Evolutionary conservation across 1,139 yeast species (phyloP), one percentile per base, ranked within the genome.

Genomic region (Ogataea hybrid): DNA sequence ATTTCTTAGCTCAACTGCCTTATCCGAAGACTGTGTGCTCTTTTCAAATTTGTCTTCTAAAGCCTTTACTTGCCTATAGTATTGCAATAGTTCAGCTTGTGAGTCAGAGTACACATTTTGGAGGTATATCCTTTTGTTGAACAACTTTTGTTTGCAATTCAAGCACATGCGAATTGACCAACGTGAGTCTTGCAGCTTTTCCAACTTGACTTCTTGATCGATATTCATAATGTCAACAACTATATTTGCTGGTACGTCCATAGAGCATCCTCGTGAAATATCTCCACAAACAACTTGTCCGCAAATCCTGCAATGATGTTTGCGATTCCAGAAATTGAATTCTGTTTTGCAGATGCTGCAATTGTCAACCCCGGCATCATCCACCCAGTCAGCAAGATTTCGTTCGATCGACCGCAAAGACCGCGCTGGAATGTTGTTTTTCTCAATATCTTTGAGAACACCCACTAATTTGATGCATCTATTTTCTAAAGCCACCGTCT

Each of bases 221-320:
- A 47, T 68, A 3, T 70, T 70, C 29, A 75, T 53, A 32, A 70
- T 61, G 15, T 67, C 70, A 9, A 78, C 61, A 16, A 85, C 61
- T 8, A 74, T 62, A 6, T 67, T 60, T 1, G 84, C 54, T 0
- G 90, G 88, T 0, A 87, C 82, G 45, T 80, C 77, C 54, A 81
- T 77, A 0, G 96, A 87, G 61, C 97, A 90, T 5, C 70, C 75
- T 0, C 73, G 69, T 2, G 54, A 54, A 0, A 73, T 57, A 54
- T 82, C 84, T 29, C 85, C 95, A 65, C 97, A 90, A 0, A 88
- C 89, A 1, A 85, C 76, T 25, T 64, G 59, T 0, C 97, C 97
- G 66, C 97, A 92, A 1, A 56, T 33, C 31, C 63, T 42, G 41
- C 64, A 59, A 58, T 92, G 97, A 53, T 86, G 88, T 43, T 96